Percentiles rank a stretch among this genome's conserved stretches.
Conservation (phyloP, 139 green algal species). For the Chlamydomonas schloesseri region DNA sequence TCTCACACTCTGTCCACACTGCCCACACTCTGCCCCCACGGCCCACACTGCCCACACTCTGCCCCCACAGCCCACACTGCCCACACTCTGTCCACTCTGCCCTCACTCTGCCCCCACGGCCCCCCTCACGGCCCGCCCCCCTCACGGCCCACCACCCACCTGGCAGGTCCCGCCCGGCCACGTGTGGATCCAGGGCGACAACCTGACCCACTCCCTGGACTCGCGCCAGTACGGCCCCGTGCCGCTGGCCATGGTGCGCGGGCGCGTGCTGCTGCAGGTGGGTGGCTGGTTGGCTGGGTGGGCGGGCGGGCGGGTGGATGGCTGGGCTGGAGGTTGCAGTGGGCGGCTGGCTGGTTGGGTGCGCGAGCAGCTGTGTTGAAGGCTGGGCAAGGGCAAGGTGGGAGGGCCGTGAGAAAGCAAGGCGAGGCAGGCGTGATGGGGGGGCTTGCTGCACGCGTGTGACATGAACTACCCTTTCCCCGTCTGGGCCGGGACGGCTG, state of each 20-base stretch:
- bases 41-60: too few species aligned
- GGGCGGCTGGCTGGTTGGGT: too few species aligned
- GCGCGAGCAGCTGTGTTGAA: neutral
- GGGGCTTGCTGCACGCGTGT: neutral
- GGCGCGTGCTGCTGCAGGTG: conserved; percentile 59
- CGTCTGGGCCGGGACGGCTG: too few species aligned
- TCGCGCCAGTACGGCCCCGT: conserved; percentile 71
- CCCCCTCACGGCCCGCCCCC: too few species aligned
- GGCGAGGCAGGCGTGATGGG: neutral
- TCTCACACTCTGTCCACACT: too few species aligned
- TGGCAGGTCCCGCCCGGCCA: conserved; percentile 66
- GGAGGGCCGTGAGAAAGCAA: neutral
- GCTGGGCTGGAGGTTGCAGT: neutral
- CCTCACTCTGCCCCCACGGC: too few species aligned
- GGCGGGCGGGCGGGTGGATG: neutral
- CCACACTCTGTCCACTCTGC: too few species aligned
- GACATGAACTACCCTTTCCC: too few species aligned
- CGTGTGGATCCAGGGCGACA: conserved; percentile 75
- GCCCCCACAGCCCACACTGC: too few species aligned
- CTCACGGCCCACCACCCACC: neutral
- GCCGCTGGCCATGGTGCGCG: conserved; percentile 60
- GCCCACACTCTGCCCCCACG: too few species aligned
- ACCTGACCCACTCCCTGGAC: conserved; percentile 65
- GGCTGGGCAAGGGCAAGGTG: neutral
- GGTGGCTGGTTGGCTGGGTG: neutral